phyloP scores from a whole-genome alignment of 2,329 filamentous ascomycete species.

The Colletotrichum sp. region DNA sequence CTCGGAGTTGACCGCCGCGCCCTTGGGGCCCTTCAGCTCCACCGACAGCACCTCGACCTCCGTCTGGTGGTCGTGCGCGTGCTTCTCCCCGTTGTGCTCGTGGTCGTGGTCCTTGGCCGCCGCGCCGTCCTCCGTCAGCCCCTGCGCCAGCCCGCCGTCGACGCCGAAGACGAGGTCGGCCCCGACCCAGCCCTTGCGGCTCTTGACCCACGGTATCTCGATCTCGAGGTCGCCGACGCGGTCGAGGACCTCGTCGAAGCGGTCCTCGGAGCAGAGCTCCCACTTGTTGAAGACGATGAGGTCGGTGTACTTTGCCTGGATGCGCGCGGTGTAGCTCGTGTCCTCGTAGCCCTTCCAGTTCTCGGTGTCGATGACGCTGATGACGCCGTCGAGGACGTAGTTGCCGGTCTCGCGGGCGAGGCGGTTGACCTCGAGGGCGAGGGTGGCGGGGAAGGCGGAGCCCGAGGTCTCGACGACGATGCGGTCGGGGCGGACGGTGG shows the following conservation, averaged over 20 bases:
- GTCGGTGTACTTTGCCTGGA: constrained; percentile 91
- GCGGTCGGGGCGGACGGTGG: constrained; percentile 68
- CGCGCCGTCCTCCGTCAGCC: constrained; percentile 46
- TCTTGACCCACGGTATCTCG: constrained; percentile 84
- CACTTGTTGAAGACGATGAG: constrained; percentile 93
- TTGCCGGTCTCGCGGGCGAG: constrained; percentile 71
- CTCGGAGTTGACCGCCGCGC: constrained; percentile 56
- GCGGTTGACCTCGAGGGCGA: constrained; percentile 89
- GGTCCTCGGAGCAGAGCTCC: constrained; percentile 75
- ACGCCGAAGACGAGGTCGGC: constrained; percentile 85
- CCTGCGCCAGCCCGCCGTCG: constrained; percentile 76
- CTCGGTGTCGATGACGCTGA: constrained; percentile 91
- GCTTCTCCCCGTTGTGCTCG: constrained; percentile 36
- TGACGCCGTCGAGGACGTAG: constrained; percentile 84
- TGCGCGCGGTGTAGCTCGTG: constrained; percentile 84
- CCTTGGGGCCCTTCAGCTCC: constrained; percentile 58
- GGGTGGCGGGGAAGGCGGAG: constrained; percentile 84
- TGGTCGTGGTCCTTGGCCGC: constrained; percentile 39
- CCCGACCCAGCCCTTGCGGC: constrained; percentile 77
- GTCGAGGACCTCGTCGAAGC: constrained; percentile 80
- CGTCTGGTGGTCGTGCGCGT: constrained; percentile 69
- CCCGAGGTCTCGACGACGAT: constrained; percentile 95
- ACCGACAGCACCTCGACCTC: constrained; percentile 93
- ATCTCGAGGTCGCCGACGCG: constrained; percentile 81
- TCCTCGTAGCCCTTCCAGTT: constrained; percentile 95